Evolutionary conservation across 441 rosid genomes (phyloP).

Genomic region (Eutrema salsugineum): DNA sequence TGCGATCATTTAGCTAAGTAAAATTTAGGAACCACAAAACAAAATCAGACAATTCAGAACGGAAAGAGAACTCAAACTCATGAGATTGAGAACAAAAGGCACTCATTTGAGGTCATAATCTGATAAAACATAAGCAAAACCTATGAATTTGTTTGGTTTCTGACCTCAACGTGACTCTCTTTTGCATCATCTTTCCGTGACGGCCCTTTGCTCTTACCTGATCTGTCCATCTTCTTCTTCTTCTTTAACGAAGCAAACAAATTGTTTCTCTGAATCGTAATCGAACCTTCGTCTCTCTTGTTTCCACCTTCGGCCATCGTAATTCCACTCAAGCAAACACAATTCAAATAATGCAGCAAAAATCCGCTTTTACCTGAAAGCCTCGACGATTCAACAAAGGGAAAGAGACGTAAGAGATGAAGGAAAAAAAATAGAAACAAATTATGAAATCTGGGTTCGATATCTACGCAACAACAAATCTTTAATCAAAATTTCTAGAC

Average conservation of each 20-base stretch:
- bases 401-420: too few species aligned
- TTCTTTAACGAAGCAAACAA: slow-evolving; percentile 77
- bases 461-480: neutral
- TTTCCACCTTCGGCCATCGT: slow-evolving; percentile 58
- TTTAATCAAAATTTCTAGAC: neutral
- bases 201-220: slow-evolving; percentile 39
- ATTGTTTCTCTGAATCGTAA: slow-evolving; percentile 60
- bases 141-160: neutral
- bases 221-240: slow-evolving; percentile 75
- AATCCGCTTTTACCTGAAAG: too few species aligned
- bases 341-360: slow-evolving; percentile 10
- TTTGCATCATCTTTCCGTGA: slow-evolving; percentile 38
- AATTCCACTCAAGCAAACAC: neutral
- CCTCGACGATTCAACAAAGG: too few species aligned
- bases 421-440: too few species aligned
- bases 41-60: too few species aligned
- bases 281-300: slow-evolving; percentile 64
- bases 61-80: too few species aligned
- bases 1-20: too few species aligned
- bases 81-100: too few species aligned
- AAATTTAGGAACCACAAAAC: neutral
- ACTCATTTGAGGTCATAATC: too few species aligned
- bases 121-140: too few species aligned
- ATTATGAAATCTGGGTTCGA: too few species aligned
- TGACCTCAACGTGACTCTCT: slow-evolving; percentile 44